Evolutionary conservation across 2,329 filamentous ascomycete species (phyloP).

Genomic region (Aschersonia sp.): DNA sequence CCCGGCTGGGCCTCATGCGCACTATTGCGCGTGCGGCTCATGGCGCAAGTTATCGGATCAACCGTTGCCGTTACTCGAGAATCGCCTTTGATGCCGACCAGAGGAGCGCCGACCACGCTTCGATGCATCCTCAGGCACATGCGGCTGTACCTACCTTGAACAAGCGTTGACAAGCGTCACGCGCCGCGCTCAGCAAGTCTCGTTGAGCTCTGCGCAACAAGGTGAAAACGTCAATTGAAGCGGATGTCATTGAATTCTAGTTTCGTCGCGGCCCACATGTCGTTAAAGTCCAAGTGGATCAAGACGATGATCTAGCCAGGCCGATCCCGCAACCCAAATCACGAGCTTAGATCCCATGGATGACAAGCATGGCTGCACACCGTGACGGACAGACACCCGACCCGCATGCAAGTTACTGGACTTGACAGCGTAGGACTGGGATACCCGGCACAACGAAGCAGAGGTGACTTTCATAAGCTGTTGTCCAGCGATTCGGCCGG

Average conservation of each 20-base stretch:
- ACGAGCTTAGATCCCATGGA: not conserved
- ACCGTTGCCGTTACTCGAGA: not conserved
- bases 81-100: not conserved
- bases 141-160: too few species aligned
- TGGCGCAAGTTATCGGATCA: not conserved
- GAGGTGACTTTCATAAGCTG: not conserved
- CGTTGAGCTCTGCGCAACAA: too few species aligned
- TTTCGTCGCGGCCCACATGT: not conserved
- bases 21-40: not conserved
- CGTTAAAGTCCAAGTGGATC: not conserved
- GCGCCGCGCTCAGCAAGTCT: too few species aligned
- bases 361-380: not conserved
- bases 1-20: too few species aligned
- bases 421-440: not conserved
- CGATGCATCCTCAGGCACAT: not conserved
- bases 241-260: not conserved
- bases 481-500: not conserved
- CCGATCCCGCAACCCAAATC: slow-evolving; percentile 1
- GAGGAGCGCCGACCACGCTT: not conserved
- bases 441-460: not conserved
- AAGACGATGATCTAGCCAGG: not conserved
- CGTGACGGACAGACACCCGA: not conserved
- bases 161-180: too few species aligned
- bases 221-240: too few species aligned
- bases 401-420: too few species aligned